A percentile compares a stretch with the other conserved stretches of the same genome.
These are phyloP conservation scores for Solanum bukasovii DNA, from an alignment of 257 asterid species.

Conservation along the genomic window DNA sequence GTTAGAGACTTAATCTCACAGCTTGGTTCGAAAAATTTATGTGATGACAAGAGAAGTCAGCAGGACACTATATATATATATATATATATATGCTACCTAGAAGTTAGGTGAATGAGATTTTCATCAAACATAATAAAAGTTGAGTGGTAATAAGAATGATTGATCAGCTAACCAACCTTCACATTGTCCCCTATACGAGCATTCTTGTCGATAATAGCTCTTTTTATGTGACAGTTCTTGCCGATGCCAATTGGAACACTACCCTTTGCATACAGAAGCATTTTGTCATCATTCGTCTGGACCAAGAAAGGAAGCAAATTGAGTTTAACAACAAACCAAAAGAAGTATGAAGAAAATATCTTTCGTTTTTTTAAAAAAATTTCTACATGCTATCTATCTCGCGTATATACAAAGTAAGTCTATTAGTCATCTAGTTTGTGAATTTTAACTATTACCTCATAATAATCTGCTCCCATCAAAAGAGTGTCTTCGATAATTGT, in stretches of 20 bases:
- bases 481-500: slow-evolving; percentile 73
- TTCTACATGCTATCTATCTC: not conserved
- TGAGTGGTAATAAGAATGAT: not conserved
- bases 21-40: not conserved
- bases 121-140: not conserved
- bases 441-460: slow-evolving; percentile 47
- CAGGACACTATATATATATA: not conserved
- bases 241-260: slow-evolving; percentile 86
- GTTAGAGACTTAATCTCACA: not conserved
- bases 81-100: not conserved
- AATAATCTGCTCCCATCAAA: slow-evolving; percentile 93
- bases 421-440: not conserved
- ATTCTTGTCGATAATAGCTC: slow-evolving; percentile 91
- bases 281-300: slow-evolving; percentile 79
- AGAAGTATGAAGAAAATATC: not conserved
- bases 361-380: not conserved
- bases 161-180: slow-evolving; percentile 27
- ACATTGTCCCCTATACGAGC: slow-evolving; percentile 81
- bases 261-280: slow-evolving; percentile 52
- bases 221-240: slow-evolving; percentile 63
- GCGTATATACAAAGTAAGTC: not conserved
- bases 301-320: not conserved
- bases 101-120: not conserved
- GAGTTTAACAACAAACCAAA: not conserved
- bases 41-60: not conserved